A percentile compares a stretch with the other conserved stretches of the same genome.
phyloP scores from a whole-genome alignment of 805 yeast species.

The Kodamaea kakaduensis region DNA sequence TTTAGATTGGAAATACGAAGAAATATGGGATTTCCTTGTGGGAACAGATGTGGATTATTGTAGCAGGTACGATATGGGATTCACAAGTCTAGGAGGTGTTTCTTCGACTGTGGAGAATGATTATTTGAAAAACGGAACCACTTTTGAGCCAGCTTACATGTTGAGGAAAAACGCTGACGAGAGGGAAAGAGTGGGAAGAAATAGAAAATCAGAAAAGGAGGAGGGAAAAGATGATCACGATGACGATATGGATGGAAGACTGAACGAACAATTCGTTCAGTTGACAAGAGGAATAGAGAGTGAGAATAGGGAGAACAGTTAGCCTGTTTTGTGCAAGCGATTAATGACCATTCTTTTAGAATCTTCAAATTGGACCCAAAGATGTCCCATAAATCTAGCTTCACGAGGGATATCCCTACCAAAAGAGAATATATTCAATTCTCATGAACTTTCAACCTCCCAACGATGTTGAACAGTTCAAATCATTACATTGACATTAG shows the following conservation, averaged over 20 bases:
- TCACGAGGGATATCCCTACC: too few species aligned
- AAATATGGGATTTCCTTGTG: conserved; percentile 80
- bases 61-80: conserved; percentile 72
- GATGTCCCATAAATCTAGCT: too few species aligned
- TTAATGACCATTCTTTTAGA: conserved; percentile 1
- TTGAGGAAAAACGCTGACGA: conserved; percentile 61
- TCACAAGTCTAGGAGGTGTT: conserved; percentile 84
- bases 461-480: too few species aligned
- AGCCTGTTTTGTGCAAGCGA: background rate
- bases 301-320: background rate
- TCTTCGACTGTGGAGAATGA: conserved; percentile 73
- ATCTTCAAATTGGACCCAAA: too few species aligned
- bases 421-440: too few species aligned
- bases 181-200: conserved; percentile 43
- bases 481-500: too few species aligned
- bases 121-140: conserved; percentile 23
- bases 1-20: conserved; percentile 78
- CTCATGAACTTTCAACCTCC: too few species aligned
- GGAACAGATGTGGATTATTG: conserved; percentile 65
- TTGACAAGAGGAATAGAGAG: conserved; percentile 1
- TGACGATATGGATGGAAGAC: background rate
- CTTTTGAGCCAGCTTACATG: conserved; percentile 52
- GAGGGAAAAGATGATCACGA: background rate
- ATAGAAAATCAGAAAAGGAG: conserved; percentile 4
- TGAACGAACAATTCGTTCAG: background rate